phyloP scores from a whole-genome alignment of 257 asterid species.

The Leptodermis oblonga region DNA sequence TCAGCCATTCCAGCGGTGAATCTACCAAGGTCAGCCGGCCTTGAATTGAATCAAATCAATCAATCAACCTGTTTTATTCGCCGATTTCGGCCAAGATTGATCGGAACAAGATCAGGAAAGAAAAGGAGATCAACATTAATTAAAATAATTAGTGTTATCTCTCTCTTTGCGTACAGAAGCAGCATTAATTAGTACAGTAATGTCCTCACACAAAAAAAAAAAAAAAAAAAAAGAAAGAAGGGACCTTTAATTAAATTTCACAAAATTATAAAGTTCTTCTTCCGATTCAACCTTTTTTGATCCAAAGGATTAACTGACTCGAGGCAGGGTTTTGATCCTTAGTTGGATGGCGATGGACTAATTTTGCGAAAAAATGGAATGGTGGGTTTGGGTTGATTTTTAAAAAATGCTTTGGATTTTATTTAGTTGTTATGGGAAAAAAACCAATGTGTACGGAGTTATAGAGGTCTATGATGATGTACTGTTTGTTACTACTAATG shows the following conservation, averaged over 20 bases:
- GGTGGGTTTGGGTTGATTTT: slow-evolving; percentile 7
- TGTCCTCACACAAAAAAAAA: background rate
- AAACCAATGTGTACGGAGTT: background rate
- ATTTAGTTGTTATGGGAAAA: background rate
- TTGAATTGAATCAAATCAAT: no score
- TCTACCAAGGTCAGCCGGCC: no score
- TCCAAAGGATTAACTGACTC: no score
- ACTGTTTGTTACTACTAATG: slow-evolving; percentile 1
- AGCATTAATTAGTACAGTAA: background rate
- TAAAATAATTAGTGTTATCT: background rate
- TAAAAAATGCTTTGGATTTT: background rate
- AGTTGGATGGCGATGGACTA: background rate
- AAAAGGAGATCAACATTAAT: background rate
- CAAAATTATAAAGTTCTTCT: background rate
- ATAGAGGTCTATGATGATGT: background rate
- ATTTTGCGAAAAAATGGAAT: background rate
- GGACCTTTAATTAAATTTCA: background rate
- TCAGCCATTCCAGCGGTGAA: slow-evolving; percentile 16
- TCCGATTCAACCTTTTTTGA: no score
- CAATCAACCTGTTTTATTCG: background rate
- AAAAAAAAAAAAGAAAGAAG: no score
- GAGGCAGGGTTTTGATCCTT: no score
- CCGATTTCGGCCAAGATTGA: background rate
- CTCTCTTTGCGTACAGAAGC: background rate
- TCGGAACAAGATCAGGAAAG: no score